phyloP scores from a whole-genome alignment of 225 moss, liverwort and hornwort genomes.

The Physcomitrellopsis africana region DNA sequence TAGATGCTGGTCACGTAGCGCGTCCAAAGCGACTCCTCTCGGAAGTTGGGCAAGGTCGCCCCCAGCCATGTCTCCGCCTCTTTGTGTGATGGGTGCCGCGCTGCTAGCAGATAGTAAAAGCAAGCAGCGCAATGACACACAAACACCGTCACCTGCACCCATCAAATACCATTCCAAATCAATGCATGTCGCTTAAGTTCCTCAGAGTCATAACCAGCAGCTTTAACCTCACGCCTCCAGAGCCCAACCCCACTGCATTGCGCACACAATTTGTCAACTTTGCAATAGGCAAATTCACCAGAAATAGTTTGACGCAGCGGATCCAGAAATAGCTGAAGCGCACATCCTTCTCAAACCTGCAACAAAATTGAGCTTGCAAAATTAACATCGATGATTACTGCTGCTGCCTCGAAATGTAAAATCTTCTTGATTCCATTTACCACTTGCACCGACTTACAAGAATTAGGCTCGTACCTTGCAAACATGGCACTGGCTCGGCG shows the following conservation, averaged over 20 bases:
- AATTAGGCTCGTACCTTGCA: slow-evolving; percentile 54
- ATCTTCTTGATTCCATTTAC: no score
- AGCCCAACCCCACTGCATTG: background rate
- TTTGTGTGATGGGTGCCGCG: slow-evolving; percentile 61
- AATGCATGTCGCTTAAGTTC: background rate
- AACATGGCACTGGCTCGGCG: slow-evolving; percentile 87
- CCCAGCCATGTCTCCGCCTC: slow-evolving; percentile 74
- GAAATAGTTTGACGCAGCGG: slow-evolving; percentile 67
- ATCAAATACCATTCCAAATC: background rate
- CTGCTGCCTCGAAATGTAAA: no score
- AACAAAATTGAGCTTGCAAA: slow-evolving; percentile 34
- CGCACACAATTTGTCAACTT: no score
- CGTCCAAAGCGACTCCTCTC: slow-evolving; percentile 45
- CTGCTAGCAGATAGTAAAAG: slow-evolving; percentile 77
- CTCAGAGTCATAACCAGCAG: no score
- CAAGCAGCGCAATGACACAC: slow-evolving; percentile 90
- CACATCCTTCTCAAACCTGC: slow-evolving; percentile 92
- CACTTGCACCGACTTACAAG: no score
- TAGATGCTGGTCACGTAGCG: slow-evolving; percentile 81
- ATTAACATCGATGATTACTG: no score
- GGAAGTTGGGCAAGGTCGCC: slow-evolving; percentile 56
- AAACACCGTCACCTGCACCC: slow-evolving; percentile 78
- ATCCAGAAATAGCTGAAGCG: slow-evolving; percentile 92
- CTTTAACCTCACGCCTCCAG: background rate
- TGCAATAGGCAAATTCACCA: slow-evolving; percentile 33